phyloP scores from a whole-genome alignment of 768 basidiomycete genomes.

The Gyrodon lividus region DNA sequence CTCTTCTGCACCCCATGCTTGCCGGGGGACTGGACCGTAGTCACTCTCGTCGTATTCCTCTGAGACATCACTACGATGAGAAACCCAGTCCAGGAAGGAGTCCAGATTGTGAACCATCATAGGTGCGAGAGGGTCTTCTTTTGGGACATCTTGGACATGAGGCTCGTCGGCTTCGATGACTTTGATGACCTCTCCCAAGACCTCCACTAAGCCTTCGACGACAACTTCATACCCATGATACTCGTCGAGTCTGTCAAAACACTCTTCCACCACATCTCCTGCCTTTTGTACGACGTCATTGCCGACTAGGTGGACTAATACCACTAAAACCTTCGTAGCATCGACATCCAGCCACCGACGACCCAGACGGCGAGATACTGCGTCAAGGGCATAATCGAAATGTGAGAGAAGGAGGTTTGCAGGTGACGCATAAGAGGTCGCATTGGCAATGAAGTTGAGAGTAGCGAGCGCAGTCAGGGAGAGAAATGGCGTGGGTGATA shows the following conservation, averaged over 20 bases:
- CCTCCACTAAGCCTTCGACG: constrained; percentile 85
- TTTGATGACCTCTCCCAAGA: constrained; percentile 80
- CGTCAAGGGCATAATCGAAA: constrained; percentile 94
- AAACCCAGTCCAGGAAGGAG: constrained; percentile 66
- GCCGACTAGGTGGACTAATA: constrained; percentile 87
- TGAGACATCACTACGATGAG: constrained; percentile 38
- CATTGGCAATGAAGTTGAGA: constrained; percentile 65
- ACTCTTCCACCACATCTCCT: constrained; percentile 94
- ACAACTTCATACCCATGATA: constrained; percentile 90
- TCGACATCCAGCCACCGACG: constrained; percentile 80
- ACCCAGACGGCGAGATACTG: constrained; percentile 80
- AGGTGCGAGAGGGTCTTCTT: constrained; percentile 15
- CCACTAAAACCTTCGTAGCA: constrained; percentile 83
- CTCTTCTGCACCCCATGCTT: constrained; percentile 49
- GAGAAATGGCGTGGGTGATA: constrained; percentile 67
- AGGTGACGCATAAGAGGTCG: constrained; percentile 84
- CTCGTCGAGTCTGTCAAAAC: constrained; percentile 94
- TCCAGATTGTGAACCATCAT: constrained; percentile 40
- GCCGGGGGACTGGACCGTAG: constrained; percentile 59
- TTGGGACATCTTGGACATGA: constrained; percentile 19
- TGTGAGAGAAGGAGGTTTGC: constrained; percentile 89
- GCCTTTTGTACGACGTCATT: constrained; percentile 84
- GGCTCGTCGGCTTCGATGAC: constrained; percentile 63
- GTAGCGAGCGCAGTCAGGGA: constrained; percentile 76
- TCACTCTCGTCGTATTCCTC: constrained; percentile 43